Evolutionary conservation across 768 basidiomycete species (phyloP).

Genomic region (Pilatotrama ljubarskyi): DNA sequence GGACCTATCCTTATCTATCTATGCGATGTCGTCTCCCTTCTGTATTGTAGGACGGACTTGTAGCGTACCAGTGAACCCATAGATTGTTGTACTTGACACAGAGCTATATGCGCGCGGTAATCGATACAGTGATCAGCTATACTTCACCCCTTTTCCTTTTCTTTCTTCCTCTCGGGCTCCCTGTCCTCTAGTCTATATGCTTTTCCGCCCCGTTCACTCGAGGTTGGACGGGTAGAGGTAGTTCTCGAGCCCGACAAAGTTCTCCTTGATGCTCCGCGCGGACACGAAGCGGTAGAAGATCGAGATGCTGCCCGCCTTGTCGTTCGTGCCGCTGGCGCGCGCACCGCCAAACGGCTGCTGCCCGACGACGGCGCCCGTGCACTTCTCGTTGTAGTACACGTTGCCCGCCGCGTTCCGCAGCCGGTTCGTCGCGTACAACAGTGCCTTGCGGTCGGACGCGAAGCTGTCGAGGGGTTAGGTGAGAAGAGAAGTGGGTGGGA

Average conservation of each 20-base stretch:
- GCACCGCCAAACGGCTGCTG: slow-evolving; percentile 98
- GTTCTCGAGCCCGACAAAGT: slow-evolving; percentile 80
- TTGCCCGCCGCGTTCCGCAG: slow-evolving; percentile 94
- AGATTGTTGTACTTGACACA: slow-evolving; percentile 7
- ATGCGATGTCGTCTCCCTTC: not conserved
- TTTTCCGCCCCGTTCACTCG: slow-evolving; percentile 37
- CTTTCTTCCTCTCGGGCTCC: not conserved
- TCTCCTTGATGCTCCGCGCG: slow-evolving; percentile 95
- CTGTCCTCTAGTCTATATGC: not conserved
- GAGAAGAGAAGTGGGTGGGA: slow-evolving; percentile 17
- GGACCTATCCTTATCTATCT: not conserved
- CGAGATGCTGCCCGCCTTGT: slow-evolving; percentile 88
- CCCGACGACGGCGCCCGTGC: slow-evolving; percentile 96
- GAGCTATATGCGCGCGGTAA: slow-evolving; percentile 1
- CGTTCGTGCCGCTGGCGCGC: slow-evolving; percentile 92
- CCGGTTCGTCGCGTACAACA: slow-evolving; percentile 76
- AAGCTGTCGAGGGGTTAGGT: slow-evolving; percentile 53
- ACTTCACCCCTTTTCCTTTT: not conserved
- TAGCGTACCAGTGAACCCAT: not conserved
- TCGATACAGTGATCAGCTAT: slow-evolving; percentile 7
- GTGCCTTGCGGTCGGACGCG: slow-evolving; percentile 74
- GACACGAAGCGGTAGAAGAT: slow-evolving; percentile 83
- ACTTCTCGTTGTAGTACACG: slow-evolving; percentile 98
- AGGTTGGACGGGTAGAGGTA: slow-evolving; percentile 89
- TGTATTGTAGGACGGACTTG: not conserved